A percentile compares a stretch with the other conserved stretches of the same genome.
phyloP scores from a whole-genome alignment of 2,329 filamentous ascomycete genomes.

The Emydomyces testavorans region DNA sequence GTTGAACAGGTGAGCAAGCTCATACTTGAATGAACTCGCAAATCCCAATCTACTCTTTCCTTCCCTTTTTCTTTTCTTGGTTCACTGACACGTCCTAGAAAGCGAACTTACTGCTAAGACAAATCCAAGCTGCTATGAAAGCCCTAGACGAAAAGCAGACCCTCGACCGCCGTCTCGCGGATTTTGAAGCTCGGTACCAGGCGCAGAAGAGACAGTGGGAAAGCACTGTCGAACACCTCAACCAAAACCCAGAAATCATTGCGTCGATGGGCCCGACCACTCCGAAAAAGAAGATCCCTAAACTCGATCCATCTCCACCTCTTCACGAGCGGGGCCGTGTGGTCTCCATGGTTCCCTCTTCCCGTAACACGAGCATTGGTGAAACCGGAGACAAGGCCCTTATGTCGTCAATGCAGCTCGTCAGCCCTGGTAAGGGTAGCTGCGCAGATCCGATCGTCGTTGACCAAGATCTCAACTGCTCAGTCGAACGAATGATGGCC shows the following conservation, averaged over 20 bases:
- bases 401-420: slow-evolving; percentile 28
- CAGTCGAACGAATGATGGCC: slow-evolving; percentile 16
- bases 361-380: slow-evolving; percentile 16
- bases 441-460: slow-evolving; percentile 9
- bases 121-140: slow-evolving; percentile 33
- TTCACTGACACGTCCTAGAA: slow-evolving; percentile 25
- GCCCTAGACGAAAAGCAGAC: slow-evolving; percentile 27
- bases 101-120: slow-evolving; percentile 30
- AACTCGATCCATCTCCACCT: slow-evolving; percentile 10
- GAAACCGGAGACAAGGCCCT: slow-evolving; percentile 12
- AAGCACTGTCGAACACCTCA: slow-evolving; percentile 5
- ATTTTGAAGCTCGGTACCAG: slow-evolving; percentile 25
- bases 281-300: neutral
- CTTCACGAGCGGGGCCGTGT: slow-evolving; percentile 8
- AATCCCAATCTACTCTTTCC: neutral
- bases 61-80: no score
- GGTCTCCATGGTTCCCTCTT: slow-evolving; percentile 16
- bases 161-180: slow-evolving; percentile 32
- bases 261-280: neutral
- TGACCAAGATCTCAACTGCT: slow-evolving; percentile 15
- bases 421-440: slow-evolving; percentile 24
- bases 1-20: slow-evolving; percentile 29
- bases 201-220: neutral
- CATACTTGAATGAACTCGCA: neutral
- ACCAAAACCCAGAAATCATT: neutral